Percentiles rank a stretch among this genome's conserved stretches.
These are phyloP conservation scores for Sporothrix inflata DNA, from an alignment of 2,329 filamentous ascomycete genomes.

Conservation along the genomic window DNA sequence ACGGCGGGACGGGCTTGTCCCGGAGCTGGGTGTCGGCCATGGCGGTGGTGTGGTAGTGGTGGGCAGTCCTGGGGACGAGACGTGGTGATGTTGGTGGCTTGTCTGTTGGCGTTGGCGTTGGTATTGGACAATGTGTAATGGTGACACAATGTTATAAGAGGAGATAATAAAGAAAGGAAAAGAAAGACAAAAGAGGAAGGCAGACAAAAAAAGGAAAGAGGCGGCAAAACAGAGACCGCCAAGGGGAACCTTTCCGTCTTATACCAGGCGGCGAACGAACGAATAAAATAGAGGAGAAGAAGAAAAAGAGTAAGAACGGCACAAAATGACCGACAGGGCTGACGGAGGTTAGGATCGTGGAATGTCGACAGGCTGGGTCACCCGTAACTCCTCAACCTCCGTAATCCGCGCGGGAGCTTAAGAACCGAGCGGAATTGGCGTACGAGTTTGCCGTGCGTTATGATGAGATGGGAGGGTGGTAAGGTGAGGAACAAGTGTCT, in stretches of 20 bases:
- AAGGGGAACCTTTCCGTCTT: neutral
- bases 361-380: neutral
- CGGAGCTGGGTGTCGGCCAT: neutral
- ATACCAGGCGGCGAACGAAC: neutral
- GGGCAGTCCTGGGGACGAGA: neutral
- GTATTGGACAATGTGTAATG: neutral
- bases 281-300: neutral
- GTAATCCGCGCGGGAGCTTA: neutral
- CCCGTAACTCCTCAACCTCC: slow-evolving; percentile 4
- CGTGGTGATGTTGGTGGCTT: neutral
- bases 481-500: neutral
- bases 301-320: neutral
- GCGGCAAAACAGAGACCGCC: neutral
- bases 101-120: neutral
- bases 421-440: neutral
- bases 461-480: neutral
- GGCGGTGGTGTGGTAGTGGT: neutral
- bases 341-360: neutral
- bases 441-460: neutral
- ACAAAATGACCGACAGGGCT: slow-evolving; percentile 11
- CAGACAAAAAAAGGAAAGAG: neutral
- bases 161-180: neutral
- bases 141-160: neutral
- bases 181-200: neutral
- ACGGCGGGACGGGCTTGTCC: neutral